Percentiles rank a stretch among this genome's conserved stretches.
phyloP scores from a whole-genome alignment of 164 flowering plant species.

The Liriodendron chinense region DNA sequence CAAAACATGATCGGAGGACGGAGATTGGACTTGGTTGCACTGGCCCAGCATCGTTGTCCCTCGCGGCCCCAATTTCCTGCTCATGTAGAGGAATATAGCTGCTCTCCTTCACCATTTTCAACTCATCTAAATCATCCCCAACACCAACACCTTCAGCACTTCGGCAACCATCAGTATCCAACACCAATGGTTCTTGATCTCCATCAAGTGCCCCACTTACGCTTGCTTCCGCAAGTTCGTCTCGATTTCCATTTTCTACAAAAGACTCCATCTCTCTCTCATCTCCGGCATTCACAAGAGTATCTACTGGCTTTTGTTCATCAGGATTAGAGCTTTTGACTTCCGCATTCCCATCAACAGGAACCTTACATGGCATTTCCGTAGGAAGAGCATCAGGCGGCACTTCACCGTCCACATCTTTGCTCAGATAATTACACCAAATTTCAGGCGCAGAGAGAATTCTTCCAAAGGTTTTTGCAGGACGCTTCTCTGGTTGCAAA shows the following conservation, averaged over 20 bases:
- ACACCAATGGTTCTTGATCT: slow-evolving; percentile 17
- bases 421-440: slow-evolving; percentile 18
- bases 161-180: slow-evolving; percentile 2
- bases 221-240: slow-evolving; percentile 14
- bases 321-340: slow-evolving; percentile 13
- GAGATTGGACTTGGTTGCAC: slow-evolving; percentile 30
- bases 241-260: slow-evolving; percentile 20
- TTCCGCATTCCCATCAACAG: slow-evolving; percentile 5
- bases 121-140: slow-evolving; percentile 16
- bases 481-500: slow-evolving; percentile 9
- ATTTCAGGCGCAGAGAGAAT: slow-evolving; percentile 60
- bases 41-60: slow-evolving; percentile 2
- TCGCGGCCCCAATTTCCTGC: slow-evolving; percentile 13
- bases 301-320: slow-evolving; percentile 18
- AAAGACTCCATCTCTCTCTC: slow-evolving; percentile 15
- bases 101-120: slow-evolving; percentile 7
- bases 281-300: slow-evolving; percentile 19
- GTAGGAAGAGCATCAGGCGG: slow-evolving; percentile 16
- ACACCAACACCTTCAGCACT: slow-evolving; percentile 6
- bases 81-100: slow-evolving; percentile 13
- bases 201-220: slow-evolving; percentile 5
- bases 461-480: slow-evolving; percentile 38
- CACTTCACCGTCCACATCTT: slow-evolving; percentile 25
- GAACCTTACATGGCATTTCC: slow-evolving; percentile 7
- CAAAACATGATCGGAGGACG: slow-evolving; percentile 19